These are phyloP conservation scores for Daedaleopsis nitida DNA, from an alignment of 768 basidiomycete species.

Conservation along the genomic window DNA sequence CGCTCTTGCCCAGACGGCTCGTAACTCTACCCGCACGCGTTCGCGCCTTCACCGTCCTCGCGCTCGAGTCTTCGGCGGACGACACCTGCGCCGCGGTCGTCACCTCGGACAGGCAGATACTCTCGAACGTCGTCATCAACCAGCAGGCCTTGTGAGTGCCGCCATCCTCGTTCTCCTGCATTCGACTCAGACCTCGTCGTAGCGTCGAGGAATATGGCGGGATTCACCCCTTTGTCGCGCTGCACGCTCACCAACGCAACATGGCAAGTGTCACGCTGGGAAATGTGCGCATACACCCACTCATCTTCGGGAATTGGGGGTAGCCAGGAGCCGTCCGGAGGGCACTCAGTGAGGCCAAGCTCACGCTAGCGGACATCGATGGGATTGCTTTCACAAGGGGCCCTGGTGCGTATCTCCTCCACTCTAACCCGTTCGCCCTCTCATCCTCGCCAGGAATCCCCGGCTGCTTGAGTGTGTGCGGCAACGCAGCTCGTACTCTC, in stretches of 20 bases:
- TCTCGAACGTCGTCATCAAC: constrained; percentile 85
- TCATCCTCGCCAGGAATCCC: constrained; percentile 55
- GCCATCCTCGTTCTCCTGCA: neutral
- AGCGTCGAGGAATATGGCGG: constrained; percentile 68
- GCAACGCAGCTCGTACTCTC: constrained; percentile 82
- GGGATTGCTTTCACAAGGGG: constrained; percentile 92
- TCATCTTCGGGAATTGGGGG: neutral
- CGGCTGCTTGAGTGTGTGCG: constrained; percentile 78
- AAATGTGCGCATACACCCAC: neutral
- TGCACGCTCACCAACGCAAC: constrained; percentile 76
- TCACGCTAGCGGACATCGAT: constrained; percentile 66
- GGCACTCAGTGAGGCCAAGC: constrained; percentile 66
- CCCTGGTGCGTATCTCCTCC: constrained; percentile 50
- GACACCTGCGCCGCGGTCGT: constrained; percentile 93
- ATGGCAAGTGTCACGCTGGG: constrained; percentile 49
- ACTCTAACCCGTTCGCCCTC: neutral
- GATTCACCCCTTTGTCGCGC: constrained; percentile 78
- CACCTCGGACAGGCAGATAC: constrained; percentile 63
- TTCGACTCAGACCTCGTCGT: neutral
- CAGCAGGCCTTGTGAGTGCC: constrained; percentile 64
- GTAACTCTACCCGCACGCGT: neutral
- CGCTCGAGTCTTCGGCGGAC: constrained; percentile 88
- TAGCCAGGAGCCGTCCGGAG: constrained; percentile 74
- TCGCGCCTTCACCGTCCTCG: constrained; percentile 61
- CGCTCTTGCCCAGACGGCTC: neutral